A percentile compares a stretch with the other conserved stretches of the same genome.
Conservation (phyloP, 495 filamentous ascomycete genomes). For the Xylaria palmicola region DNA sequence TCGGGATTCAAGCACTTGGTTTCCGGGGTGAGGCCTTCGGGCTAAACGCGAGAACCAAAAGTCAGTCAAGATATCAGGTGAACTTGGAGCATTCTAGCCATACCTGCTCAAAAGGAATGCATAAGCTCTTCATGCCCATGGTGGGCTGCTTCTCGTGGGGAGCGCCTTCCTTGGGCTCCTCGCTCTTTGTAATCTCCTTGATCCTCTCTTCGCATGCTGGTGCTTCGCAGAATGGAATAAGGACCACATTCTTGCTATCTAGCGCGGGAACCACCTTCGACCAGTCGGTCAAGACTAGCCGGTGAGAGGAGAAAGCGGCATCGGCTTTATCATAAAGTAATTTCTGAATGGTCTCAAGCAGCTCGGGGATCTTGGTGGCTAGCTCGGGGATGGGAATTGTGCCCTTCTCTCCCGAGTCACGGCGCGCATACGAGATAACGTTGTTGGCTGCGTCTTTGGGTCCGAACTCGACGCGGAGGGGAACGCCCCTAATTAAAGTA, state of each 20-base stretch:
- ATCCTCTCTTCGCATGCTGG: slow-evolving; percentile 89
- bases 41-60: slow-evolving; percentile 28
- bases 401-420: slow-evolving; percentile 81
- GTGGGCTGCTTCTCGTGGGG: slow-evolving; percentile 78
- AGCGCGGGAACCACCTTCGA: slow-evolving; percentile 83
- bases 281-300: slow-evolving; percentile 80
- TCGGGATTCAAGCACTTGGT: slow-evolving; percentile 90
- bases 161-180: slow-evolving; percentile 54
- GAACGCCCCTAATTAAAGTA: slow-evolving; percentile 58
- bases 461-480: slow-evolving; percentile 90
- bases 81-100: slow-evolving; percentile 14
- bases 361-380: slow-evolving; percentile 63
- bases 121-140: slow-evolving; percentile 97
- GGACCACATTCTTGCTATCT: slow-evolving; percentile 84
- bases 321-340: slow-evolving; percentile 86
- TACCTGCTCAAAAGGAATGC: slow-evolving; percentile 90
- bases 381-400: slow-evolving; percentile 72
- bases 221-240: slow-evolving; percentile 81
- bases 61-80: neutral
- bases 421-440: slow-evolving; percentile 79
- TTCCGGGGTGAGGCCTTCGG: slow-evolving; percentile 69
- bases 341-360: slow-evolving; percentile 84
- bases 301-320: slow-evolving; percentile 70
- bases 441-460: slow-evolving; percentile 85
- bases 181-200: slow-evolving; percentile 81